Evolutionary conservation across 2,329 filamentous ascomycete species (phyloP).

Genomic region (Pyrenophora graminea): DNA sequence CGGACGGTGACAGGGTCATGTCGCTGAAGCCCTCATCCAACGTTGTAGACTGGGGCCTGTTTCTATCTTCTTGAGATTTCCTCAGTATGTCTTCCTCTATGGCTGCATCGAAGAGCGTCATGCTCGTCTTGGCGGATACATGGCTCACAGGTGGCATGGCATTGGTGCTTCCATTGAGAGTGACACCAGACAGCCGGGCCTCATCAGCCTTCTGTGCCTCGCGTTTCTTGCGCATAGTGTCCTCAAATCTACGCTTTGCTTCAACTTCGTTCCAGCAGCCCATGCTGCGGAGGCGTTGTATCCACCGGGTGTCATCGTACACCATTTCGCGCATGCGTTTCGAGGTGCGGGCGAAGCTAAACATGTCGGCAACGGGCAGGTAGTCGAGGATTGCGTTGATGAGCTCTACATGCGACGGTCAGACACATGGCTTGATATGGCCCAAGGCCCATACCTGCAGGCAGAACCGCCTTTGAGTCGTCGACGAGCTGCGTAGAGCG

Average conservation of each 20-base stretch:
- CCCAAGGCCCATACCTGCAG: conserved; percentile 65
- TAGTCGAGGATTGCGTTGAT: conserved; percentile 87
- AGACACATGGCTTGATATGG: background rate
- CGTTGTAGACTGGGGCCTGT: conserved; percentile 36
- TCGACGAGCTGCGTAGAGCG: conserved; percentile 80
- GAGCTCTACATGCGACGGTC: conserved; percentile 65
- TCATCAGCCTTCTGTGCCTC: conserved; percentile 60
- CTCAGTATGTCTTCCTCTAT: conserved; percentile 66
- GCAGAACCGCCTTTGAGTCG: conserved; percentile 75
- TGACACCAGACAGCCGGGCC: conserved; percentile 40
- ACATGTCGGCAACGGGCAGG: conserved; percentile 80
- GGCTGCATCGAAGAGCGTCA: conserved; percentile 75
- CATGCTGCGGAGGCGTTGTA: conserved; percentile 82
- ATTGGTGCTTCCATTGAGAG: conserved; percentile 41
- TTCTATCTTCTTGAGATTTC: conserved; percentile 42
- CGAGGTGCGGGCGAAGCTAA: conserved; percentile 82
- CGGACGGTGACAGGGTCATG: conserved; percentile 59
- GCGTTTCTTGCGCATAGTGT: conserved; percentile 60
- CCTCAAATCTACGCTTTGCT: conserved; percentile 79
- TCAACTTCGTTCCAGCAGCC: conserved; percentile 90
- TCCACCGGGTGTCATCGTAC: conserved; percentile 96
- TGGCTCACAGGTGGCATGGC: conserved; percentile 43
- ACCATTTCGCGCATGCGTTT: conserved; percentile 95
- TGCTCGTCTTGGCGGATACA: conserved; percentile 49
- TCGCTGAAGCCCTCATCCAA: conserved; percentile 79